Conservation (phyloP, 768 basidiomycete species). For the Kwoniella sp. region DNA sequence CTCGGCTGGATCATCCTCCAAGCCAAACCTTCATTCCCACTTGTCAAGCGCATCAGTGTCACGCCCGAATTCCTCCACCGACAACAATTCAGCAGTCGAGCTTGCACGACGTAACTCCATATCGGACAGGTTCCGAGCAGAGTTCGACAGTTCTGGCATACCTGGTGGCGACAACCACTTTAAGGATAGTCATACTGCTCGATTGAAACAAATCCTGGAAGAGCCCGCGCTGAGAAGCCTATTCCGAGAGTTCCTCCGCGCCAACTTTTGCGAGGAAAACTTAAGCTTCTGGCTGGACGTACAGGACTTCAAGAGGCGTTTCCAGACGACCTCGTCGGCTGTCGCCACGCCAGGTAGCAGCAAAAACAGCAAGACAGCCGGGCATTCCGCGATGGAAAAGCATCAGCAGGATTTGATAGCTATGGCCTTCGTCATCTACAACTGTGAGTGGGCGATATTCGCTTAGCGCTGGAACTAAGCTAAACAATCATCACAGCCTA, state of each 20-base stretch:
- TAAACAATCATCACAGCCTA: conserved; percentile 88
- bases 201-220: conserved; percentile 84
- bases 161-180: conserved; percentile 42
- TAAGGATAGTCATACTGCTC: conserved; percentile 88
- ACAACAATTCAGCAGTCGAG: background rate
- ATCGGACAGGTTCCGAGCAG: conserved; percentile 17
- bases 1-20: conserved; percentile 9
- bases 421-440: conserved; percentile 73
- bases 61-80: conserved; percentile 10
- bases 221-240: conserved; percentile 80
- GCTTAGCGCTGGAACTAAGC: conserved; percentile 45
- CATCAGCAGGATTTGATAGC: conserved; percentile 94
- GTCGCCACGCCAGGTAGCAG: conserved; percentile 51
- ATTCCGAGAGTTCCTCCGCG: conserved; percentile 89
- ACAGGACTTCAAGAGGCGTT: conserved; percentile 92
- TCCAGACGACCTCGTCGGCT: conserved; percentile 90
- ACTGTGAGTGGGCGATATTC: conserved; percentile 40
- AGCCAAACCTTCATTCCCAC: conserved; percentile 48
- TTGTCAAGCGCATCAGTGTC: conserved; percentile 62
- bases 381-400: conserved; percentile 75
- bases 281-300: conserved; percentile 96
- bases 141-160: conserved; percentile 19
- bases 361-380: conserved; percentile 51
- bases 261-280: conserved; percentile 98
- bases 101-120: conserved; percentile 16